Percentiles rank a stretch among this genome's conserved stretches.
phyloP scores from a whole-genome alignment of 192 early-diverging fungal genomes.

The Diversispora epigaea region DNA sequence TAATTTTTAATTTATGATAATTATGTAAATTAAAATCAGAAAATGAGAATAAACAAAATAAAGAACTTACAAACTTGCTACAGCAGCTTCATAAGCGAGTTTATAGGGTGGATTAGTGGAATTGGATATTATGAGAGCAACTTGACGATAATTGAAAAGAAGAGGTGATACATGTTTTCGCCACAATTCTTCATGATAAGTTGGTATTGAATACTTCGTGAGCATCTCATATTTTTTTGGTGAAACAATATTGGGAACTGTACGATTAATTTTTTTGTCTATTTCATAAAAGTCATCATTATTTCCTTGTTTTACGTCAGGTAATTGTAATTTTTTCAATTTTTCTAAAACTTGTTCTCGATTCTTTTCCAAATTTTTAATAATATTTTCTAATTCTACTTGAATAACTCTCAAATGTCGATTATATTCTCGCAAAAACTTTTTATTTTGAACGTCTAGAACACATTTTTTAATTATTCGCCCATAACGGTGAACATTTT shows the following conservation, averaged over 20 bases:
- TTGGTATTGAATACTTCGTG: conserved; percentile 2
- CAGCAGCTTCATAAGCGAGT: conserved; percentile 28
- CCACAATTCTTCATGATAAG: conserved; percentile 1
- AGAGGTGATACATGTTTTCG: not conserved
- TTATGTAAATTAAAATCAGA: too few species aligned
- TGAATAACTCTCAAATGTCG: not conserved
- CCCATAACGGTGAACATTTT: conserved; percentile 19
- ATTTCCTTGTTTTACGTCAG: not conserved
- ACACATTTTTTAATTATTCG: conserved; percentile 17
- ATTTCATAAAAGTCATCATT: not conserved
- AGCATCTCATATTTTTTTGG: not conserved
- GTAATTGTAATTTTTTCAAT: not conserved
- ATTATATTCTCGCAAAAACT: conserved; percentile 19
- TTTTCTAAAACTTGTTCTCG: conserved; percentile 9
- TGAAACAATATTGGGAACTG: not conserved
- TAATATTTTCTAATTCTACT: not conserved
- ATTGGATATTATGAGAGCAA: not conserved
- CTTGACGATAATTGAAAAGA: not conserved
- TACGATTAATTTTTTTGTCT: not conserved
- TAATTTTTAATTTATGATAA: too few species aligned
- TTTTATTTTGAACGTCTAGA: conserved; percentile 24
- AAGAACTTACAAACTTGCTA: conserved; percentile 12
- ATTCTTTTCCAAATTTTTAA: not conserved
- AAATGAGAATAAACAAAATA: too few species aligned
- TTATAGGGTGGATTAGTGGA: conserved; percentile 24